Conservation (phyloP, 2,329 filamentous ascomycete genomes). For the Neonectria punicea region DNA sequence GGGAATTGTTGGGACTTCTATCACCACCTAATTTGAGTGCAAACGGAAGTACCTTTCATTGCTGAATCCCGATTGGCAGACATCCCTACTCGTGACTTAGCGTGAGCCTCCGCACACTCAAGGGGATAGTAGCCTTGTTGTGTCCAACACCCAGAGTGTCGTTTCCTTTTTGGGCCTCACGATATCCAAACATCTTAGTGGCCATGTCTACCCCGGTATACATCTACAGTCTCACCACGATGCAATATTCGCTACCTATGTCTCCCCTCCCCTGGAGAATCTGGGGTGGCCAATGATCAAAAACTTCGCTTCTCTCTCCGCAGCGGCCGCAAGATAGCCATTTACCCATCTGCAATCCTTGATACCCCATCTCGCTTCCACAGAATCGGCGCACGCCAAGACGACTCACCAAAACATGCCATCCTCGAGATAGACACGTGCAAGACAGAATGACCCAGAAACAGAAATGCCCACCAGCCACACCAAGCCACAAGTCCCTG, state of each 20-base stretch:
- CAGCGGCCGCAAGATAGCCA: background rate
- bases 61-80: too few species aligned
- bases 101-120: too few species aligned
- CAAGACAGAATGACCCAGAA: background rate
- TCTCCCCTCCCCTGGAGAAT: background rate
- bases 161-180: background rate
- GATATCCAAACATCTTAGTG: background rate
- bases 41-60: too few species aligned
- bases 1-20: too few species aligned
- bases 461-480: background rate
- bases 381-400: conserved; percentile 1
- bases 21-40: too few species aligned
- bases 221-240: background rate
- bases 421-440: background rate
- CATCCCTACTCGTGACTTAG: too few species aligned
- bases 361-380: conserved; percentile 2
- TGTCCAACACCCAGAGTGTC: background rate
- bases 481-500: background rate
- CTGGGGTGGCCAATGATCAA: background rate
- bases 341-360: background rate
- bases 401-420: background rate
- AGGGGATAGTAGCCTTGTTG: background rate
- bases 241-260: background rate
- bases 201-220: background rate
- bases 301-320: background rate